Percentiles rank a stretch among this genome's conserved stretches.
Conservation (phyloP, 352 stramenopile species). For the Pythium pyrilobum region DNA sequence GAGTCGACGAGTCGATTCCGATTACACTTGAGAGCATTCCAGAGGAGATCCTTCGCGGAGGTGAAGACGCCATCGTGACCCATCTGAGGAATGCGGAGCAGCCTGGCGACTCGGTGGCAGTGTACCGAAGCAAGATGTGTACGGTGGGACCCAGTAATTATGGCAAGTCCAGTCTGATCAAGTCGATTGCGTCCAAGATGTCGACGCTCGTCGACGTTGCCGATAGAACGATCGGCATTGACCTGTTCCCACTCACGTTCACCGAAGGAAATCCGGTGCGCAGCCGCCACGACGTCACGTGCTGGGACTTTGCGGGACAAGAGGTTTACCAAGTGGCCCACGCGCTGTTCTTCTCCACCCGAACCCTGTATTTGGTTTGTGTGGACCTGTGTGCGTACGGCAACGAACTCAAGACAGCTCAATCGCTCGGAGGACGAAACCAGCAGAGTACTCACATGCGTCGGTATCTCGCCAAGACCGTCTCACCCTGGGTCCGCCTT, state of each 20-base stretch:
- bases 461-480: neutral
- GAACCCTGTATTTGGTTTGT: slow-evolving; percentile 1
- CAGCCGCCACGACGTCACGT: neutral
- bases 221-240: slow-evolving; percentile 21
- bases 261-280: neutral
- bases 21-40: too few relatives aligned
- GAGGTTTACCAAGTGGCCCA: slow-evolving; percentile 1
- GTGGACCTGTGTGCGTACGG: neutral
- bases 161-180: slow-evolving; percentile 26
- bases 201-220: slow-evolving; percentile 6
- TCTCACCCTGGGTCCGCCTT: slow-evolving; percentile 1
- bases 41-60: slow-evolving; percentile 11
- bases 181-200: slow-evolving; percentile 9
- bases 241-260: slow-evolving; percentile 20
- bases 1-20: too few relatives aligned
- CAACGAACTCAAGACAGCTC: neutral
- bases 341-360: slow-evolving; percentile 3
- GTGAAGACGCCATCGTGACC: slow-evolving; percentile 1
- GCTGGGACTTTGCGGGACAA: slow-evolving; percentile 8
- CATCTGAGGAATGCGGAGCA: neutral
- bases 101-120: neutral
- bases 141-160: slow-evolving; percentile 20
- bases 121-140: slow-evolving; percentile 18
- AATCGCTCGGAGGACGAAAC: neutral
- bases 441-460: too few relatives aligned